Evolutionary conservation across 2,329 filamentous ascomycete genomes (phyloP).

Genomic region (Botrytis fragariae): DNA sequence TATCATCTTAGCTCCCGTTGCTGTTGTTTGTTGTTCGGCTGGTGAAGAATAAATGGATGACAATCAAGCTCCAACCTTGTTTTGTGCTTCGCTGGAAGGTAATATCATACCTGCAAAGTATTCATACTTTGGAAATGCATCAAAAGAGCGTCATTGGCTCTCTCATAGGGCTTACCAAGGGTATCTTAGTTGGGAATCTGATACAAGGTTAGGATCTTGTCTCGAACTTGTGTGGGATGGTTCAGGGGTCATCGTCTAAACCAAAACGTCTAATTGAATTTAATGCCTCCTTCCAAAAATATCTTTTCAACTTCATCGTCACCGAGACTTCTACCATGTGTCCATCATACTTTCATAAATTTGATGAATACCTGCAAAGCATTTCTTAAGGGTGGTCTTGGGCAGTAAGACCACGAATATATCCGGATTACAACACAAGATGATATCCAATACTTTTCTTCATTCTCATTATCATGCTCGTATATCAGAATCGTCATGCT

Average conservation of each 20-base stretch:
- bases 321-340: neutral
- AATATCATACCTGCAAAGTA: neutral
- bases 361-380: neutral
- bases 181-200: neutral
- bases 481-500: neutral
- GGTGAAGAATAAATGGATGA: neutral
- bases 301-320: neutral
- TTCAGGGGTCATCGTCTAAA: neutral
- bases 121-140: neutral
- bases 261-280: neutral
- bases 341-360: neutral
- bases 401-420: conserved; percentile 1
- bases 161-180: neutral
- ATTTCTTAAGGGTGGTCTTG: neutral
- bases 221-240: neutral
- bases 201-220: neutral
- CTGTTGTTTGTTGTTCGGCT: neutral
- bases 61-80: neutral
- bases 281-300: neutral
- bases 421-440: neutral
- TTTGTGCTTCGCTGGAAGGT: neutral
- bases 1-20: neutral
- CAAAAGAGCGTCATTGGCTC: neutral
- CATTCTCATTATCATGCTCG: neutral
- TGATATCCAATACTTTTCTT: neutral